Evolutionary conservation across 2,329 filamentous ascomycete genomes (phyloP).

Genomic region (Orbilia blumenaviensis): DNA sequence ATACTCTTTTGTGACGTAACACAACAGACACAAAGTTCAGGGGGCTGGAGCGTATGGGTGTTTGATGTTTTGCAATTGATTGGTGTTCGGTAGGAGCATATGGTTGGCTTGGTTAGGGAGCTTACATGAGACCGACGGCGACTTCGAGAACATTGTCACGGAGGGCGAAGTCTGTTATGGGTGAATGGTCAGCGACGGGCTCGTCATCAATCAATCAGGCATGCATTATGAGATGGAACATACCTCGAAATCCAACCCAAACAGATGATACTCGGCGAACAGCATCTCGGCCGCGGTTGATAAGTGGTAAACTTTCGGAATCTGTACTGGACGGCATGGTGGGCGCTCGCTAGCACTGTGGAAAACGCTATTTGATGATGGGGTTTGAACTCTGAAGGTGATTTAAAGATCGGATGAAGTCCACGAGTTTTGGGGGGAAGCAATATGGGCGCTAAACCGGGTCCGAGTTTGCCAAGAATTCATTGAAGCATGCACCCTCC

Average conservation of each 20-base stretch:
- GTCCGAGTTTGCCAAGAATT: not conserved
- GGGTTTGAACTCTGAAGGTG: too few relatives aligned
- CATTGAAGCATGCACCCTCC: not conserved
- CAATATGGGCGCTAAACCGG: not conserved
- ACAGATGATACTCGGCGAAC: slow-evolving; percentile 29
- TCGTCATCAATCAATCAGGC: not conserved
- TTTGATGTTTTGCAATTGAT: too few relatives aligned
- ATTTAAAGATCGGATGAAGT: slow-evolving; percentile 43
- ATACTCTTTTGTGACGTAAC: slow-evolving; percentile 18
- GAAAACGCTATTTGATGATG: too few relatives aligned
- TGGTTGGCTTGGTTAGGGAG: slow-evolving; percentile 27
- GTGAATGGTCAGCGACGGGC: not conserved
- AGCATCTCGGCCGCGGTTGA: slow-evolving; percentile 37
- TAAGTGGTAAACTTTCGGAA: slow-evolving; percentile 25
- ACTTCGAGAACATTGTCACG: slow-evolving; percentile 80
- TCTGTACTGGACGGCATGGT: slow-evolving; percentile 30
- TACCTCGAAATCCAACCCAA: slow-evolving; percentile 45
- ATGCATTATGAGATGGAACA: not conserved
- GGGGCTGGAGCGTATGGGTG: not conserved
- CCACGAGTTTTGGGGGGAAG: not conserved
- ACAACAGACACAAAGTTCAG: slow-evolving; percentile 12
- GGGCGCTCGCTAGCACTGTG: too few relatives aligned
- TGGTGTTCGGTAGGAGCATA: too few relatives aligned
- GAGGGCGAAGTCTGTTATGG: slow-evolving; percentile 76
- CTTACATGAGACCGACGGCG: slow-evolving; percentile 77